Conservation (phyloP, 192 early-diverging fungal species). For the Backusella luteola region DNA sequence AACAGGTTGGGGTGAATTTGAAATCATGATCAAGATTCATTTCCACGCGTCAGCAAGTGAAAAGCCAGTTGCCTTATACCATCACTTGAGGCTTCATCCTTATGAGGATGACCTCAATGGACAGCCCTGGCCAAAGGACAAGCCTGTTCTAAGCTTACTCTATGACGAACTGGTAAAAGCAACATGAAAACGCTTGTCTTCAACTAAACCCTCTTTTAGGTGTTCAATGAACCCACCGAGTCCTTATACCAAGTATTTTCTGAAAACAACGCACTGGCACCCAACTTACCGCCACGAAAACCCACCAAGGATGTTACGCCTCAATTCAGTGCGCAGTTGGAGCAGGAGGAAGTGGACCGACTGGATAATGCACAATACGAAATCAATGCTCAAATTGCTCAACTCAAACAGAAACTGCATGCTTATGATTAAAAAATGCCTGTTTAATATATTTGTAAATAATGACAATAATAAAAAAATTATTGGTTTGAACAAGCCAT, state of each 20-base stretch:
- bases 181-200: no score
- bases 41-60: constrained; percentile 78
- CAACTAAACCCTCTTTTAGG: constrained; percentile 4
- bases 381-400: constrained; percentile 32
- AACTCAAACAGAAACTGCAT: constrained; percentile 20
- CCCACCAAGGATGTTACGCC: constrained; percentile 24
- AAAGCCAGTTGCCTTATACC: constrained; percentile 79
- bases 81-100: constrained; percentile 90
- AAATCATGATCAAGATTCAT: constrained; percentile 90
- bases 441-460: neutral
- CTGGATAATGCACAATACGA: constrained; percentile 32
- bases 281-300: constrained; percentile 34
- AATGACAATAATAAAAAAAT: neutral
- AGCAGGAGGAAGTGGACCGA: constrained; percentile 37
- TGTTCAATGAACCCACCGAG: constrained; percentile 44
- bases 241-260: constrained; percentile 29
- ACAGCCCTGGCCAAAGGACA: constrained; percentile 54
- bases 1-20: constrained; percentile 99
- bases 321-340: constrained; percentile 31
- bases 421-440: constrained; percentile 10
- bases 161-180: constrained; percentile 51
- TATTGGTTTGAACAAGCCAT: neutral
- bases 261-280: constrained; percentile 27
- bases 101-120: constrained; percentile 67
- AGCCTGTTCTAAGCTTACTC: constrained; percentile 68